A percentile compares a stretch with the other conserved stretches of the same genome.
Evolutionary conservation across 306 rosid species (phyloP).

Genomic region (Carpinus fangiana): DNA sequence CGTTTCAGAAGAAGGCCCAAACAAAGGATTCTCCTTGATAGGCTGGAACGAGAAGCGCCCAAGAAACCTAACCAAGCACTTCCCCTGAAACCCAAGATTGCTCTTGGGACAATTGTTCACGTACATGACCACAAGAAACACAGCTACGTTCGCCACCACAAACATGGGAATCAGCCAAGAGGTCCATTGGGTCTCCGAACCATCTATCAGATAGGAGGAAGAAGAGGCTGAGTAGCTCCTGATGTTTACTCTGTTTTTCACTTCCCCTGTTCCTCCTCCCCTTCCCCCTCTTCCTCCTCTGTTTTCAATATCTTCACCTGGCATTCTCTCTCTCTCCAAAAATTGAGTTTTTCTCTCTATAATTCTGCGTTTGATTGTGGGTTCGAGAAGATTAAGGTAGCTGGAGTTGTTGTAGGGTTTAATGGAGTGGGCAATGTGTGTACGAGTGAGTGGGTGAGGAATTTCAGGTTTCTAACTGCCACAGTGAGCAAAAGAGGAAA

Average conservation of each 20-base stretch:
- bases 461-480: conserved; percentile 41
- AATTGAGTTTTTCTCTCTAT: conserved; percentile 16
- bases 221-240: conserved; percentile 29
- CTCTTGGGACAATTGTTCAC: conserved; percentile 71
- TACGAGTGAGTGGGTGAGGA: conserved; percentile 13
- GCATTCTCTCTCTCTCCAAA: conserved; percentile 34
- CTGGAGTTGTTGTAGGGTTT: conserved; percentile 33
- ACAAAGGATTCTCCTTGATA: conserved; percentile 66
- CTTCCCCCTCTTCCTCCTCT: conserved; percentile 23
- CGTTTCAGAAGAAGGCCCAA: conserved; percentile 85
- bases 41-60: conserved; percentile 78
- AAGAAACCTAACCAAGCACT: conserved; percentile 59
- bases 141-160: conserved; percentile 59
- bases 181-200: conserved; percentile 58
- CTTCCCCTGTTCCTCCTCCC: neutral
- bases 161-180: conserved; percentile 83
- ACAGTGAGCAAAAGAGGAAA: neutral
- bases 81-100: conserved; percentile 34
- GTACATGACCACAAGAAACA: conserved; percentile 64
- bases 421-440: conserved; percentile 23
- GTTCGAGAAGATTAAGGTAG: neutral
- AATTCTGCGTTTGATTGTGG: conserved; percentile 13
- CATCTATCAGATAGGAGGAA: conserved; percentile 35
- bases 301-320: conserved; percentile 61
- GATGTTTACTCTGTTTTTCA: conserved; percentile 34